These are phyloP conservation scores for Triticum timopheevii DNA, from an alignment of 176 grass and related monocot genomes.

Conservation along the genomic window DNA sequence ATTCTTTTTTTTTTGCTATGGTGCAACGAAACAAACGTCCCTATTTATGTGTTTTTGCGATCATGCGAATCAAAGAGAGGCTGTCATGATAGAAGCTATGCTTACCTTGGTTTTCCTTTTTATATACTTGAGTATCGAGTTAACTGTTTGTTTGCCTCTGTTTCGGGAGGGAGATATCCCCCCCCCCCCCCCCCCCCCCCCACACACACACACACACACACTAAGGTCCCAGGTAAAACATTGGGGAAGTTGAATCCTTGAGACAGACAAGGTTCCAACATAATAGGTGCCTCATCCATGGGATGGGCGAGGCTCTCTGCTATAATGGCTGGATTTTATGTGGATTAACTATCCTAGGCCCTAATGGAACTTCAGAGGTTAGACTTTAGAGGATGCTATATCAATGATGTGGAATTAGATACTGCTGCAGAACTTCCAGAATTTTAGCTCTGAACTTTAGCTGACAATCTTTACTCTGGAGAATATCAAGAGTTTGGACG, in stretches of 20 bases:
- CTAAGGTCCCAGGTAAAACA: background rate
- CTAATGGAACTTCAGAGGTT: slow-evolving; percentile 11
- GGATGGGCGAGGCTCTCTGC: slow-evolving; percentile 41
- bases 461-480: slow-evolving; percentile 31
- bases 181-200: too few relatives aligned
- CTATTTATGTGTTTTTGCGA: background rate
- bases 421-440: slow-evolving; percentile 26
- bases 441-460: slow-evolving; percentile 26
- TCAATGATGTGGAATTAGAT: slow-evolving; percentile 40
- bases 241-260: slow-evolving; percentile 16
- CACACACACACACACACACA: too few relatives aligned
- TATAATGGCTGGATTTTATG: slow-evolving; percentile 36
- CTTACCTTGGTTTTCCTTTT: background rate
- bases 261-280: slow-evolving; percentile 34
- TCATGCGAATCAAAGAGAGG: background rate
- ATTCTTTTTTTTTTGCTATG: background rate
- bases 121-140: background rate
- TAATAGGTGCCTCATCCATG: slow-evolving; percentile 55
- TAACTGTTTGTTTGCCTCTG: background rate
- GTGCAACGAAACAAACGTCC: background rate
- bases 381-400: slow-evolving; percentile 30
- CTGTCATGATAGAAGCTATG: background rate
- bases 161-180: background rate
- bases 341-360: slow-evolving; percentile 40
- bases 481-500: slow-evolving; percentile 36